phyloP scores from a whole-genome alignment of 2,329 filamentous ascomycete species.

The Colletotrichum aenigma region DNA sequence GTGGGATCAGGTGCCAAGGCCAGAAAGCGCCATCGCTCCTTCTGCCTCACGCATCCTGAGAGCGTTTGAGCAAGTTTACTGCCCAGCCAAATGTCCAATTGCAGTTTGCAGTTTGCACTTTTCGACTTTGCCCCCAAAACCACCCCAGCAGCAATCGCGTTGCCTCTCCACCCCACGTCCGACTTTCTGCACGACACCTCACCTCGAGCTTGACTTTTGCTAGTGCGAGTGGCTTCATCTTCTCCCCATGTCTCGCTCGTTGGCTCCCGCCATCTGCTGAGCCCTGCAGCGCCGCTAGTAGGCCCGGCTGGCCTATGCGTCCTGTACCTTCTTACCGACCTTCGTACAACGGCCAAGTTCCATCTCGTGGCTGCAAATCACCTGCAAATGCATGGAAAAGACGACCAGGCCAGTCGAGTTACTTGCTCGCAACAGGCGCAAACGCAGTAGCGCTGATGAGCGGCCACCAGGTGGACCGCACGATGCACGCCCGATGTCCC shows the following conservation, averaged over 20 bases:
- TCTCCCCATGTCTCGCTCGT: not conserved
- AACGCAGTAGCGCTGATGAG: not conserved
- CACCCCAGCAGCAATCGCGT: not conserved
- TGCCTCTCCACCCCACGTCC: not conserved
- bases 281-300: not conserved
- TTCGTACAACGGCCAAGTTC: not conserved
- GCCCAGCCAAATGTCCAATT: not conserved
- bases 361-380: not conserved
- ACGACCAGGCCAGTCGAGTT: not conserved
- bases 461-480: not conserved
- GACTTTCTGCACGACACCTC: not conserved
- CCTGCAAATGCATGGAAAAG: not conserved
- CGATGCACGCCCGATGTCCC: not conserved
- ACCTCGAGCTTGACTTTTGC: not conserved
- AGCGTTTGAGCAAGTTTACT: slow-evolving; percentile 28
- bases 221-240: not conserved
- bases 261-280: not conserved
- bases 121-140: not conserved
- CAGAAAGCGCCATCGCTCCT: slow-evolving; percentile 12
- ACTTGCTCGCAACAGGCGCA: not conserved
- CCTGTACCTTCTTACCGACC: not conserved
- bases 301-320: not conserved
- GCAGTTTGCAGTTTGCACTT: not conserved
- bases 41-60: slow-evolving; percentile 14
- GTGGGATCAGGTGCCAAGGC: not conserved